Conservation (phyloP, 2,329 filamentous ascomycete species). For the Cladosporium sp. region DNA sequence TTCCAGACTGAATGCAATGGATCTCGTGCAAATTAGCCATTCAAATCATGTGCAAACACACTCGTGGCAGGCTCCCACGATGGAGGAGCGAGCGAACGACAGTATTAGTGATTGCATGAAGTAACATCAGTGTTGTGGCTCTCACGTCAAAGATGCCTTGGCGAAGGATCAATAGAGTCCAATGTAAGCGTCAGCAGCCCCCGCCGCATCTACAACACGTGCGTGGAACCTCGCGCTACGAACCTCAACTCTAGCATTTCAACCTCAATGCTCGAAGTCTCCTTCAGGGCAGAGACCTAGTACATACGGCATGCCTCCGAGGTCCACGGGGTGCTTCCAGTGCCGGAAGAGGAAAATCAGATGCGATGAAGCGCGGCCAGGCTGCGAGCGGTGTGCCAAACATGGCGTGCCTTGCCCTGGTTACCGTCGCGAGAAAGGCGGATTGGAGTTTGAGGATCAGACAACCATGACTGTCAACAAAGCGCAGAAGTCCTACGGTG, state of each 20-base stretch:
- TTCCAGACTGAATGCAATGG: too few species aligned
- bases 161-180: constrained; percentile 11
- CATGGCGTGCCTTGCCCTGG: constrained; percentile 15
- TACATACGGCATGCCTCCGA: constrained; percentile 22
- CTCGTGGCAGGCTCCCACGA: too few species aligned
- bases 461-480: constrained; percentile 3
- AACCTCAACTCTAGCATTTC: not conserved
- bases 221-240: not conserved
- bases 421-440: constrained; percentile 13
- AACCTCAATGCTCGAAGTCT: not conserved
- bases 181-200: constrained; percentile 2
- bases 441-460: constrained; percentile 15
- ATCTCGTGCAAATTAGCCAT: too few species aligned
- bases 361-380: constrained; percentile 14
- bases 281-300: not conserved
- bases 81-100: too few species aligned
- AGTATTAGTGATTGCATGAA: too few species aligned
- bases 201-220: not conserved
- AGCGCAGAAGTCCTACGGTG: constrained; percentile 4
- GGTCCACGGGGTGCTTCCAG: constrained; percentile 20
- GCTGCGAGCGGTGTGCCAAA: constrained; percentile 14
- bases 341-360: constrained; percentile 16
- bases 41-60: too few species aligned
- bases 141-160: not conserved
- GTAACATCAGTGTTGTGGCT: too few species aligned